These are phyloP conservation scores for Suillus tomentosus DNA, from an alignment of 768 basidiomycete genomes.

Conservation along the genomic window DNA sequence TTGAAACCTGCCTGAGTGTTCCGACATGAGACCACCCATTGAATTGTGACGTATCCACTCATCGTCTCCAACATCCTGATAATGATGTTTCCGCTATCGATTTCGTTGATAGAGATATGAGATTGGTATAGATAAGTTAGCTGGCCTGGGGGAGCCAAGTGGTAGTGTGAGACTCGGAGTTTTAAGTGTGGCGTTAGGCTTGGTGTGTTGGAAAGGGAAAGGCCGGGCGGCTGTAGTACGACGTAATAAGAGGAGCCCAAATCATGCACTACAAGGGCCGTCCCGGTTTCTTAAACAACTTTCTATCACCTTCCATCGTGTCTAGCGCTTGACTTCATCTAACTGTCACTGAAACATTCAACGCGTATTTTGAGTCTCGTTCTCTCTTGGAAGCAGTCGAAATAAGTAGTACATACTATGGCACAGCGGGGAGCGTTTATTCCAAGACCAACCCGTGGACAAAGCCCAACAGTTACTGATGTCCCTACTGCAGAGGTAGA, in stretches of 20 bases:
- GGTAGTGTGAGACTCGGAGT: background rate
- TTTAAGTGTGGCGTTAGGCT: background rate
- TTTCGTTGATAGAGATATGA: background rate
- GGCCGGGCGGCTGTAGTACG: background rate
- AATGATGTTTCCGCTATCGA: background rate
- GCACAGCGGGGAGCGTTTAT: conserved; percentile 24
- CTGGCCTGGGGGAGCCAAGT: background rate
- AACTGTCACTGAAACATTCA: background rate
- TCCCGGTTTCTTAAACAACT: background rate
- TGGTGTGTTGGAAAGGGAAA: background rate
- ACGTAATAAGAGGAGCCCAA: background rate
- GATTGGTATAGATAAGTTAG: background rate
- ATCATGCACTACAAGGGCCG: conserved; percentile 1
- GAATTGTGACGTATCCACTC: background rate
- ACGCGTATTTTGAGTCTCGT: background rate
- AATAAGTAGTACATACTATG: conserved; percentile 8
- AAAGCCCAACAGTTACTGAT: conserved; percentile 15
- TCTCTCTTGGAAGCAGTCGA: conserved; percentile 5
- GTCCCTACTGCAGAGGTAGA: conserved; percentile 36
- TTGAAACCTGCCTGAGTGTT: background rate
- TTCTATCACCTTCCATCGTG: background rate
- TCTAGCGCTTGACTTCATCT: background rate
- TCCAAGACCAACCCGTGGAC: conserved; percentile 16
- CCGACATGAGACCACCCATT: background rate
- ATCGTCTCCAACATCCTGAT: background rate